A percentile compares a stretch with the other conserved stretches of the same genome.
phyloP scores from a whole-genome alignment of 106 monocot genomes.

The Allium cepa region DNA sequence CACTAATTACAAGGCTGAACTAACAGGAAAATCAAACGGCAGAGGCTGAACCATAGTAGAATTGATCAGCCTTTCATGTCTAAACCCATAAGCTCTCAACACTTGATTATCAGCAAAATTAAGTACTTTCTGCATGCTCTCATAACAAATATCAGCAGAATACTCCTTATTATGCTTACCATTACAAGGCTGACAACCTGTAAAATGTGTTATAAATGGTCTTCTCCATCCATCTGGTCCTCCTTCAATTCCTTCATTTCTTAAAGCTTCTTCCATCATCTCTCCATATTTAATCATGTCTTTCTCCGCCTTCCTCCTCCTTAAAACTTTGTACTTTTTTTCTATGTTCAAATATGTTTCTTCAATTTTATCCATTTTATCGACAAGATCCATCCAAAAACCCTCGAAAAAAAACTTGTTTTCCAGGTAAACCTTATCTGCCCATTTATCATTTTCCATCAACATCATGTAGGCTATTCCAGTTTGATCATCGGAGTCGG shows the following conservation, averaged over 20 bases:
- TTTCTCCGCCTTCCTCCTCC: slow-evolving; percentile 54
- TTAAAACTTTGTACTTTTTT: slow-evolving; percentile 12
- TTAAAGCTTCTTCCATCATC: slow-evolving; percentile 8
- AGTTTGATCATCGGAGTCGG: slow-evolving; percentile 79
- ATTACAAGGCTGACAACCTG: slow-evolving; percentile 51
- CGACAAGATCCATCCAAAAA: slow-evolving; percentile 77
- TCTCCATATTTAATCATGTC: slow-evolving; percentile 14
- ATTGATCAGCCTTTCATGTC: slow-evolving; percentile 6
- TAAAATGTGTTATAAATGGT: slow-evolving; percentile 50
- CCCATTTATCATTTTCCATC: slow-evolving; percentile 40
- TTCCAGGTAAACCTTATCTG: slow-evolving; percentile 53
- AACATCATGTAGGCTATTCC: slow-evolving; percentile 63
- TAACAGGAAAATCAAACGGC: slow-evolving; percentile 28
- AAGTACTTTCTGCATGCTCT: slow-evolving; percentile 26
- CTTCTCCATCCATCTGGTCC: slow-evolving; percentile 10
- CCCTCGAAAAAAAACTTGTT: slow-evolving; percentile 65
- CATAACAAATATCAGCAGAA: slow-evolving; percentile 26
- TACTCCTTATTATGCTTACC: slow-evolving; percentile 33
- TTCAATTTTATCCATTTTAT: slow-evolving; percentile 28
- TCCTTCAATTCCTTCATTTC: slow-evolving; percentile 1
- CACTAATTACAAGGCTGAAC: too few relatives aligned
- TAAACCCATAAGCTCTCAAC: slow-evolving; percentile 32
- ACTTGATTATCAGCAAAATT: slow-evolving; percentile 53
- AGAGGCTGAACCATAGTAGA: slow-evolving; percentile 16
- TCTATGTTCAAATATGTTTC: slow-evolving; percentile 39